Base-by-base conservation (phyloP, 1,284 basidiomycete genomes). In the Meira nashicola region DNA sequence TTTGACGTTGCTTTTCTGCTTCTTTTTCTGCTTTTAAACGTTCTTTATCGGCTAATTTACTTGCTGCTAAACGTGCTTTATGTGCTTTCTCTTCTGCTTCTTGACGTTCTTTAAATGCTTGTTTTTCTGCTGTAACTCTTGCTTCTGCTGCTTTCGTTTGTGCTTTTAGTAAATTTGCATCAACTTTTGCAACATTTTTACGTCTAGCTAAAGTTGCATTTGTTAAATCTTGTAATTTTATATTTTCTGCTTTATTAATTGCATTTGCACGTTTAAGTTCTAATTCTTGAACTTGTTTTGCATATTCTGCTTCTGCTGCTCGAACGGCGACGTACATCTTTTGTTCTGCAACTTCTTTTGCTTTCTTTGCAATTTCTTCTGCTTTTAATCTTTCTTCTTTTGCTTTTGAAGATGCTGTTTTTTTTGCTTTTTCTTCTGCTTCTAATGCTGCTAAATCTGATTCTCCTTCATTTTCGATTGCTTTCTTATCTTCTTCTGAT, bases 101-200 rank as follows among this genome's bases (percentile, higher is more conserved):
- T 37, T 50, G n/a, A 4, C 47, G 2, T 37, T 50, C 47, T 15
- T 17, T 50, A 5, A 14, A 50, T 25, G 47, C 47, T 37, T 50
- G 47, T 10, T 21, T 14, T 21, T 50, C 47, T 25, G 47, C 47
- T 6, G 47, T 14, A 14, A 50, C 21, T 25, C 47, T 25, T 21
- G 14, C 21, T 37, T 50, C 47, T 9, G 47, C 47, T 15, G 47
- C 47, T 21, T 50, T 25, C 3, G n/a, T 50, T 21, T n/a, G 15
- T 25, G 47, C 3, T 37, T 50, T 50, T 17, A 15, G 14, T 3
- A 50, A 14, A 25, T 4, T 21, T 5, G 15, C 33, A 15, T 50
- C n/a, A 3, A 50, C 28, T 39, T 55, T 40, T n/a, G 33, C 54
- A 40, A 47, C 40, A 55, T 40, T 23, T 17, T 55, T 40, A 17